Evolutionary conservation across 495 filamentous ascomycete species (phyloP).

Genomic region (Delitschia confertaspora): DNA sequence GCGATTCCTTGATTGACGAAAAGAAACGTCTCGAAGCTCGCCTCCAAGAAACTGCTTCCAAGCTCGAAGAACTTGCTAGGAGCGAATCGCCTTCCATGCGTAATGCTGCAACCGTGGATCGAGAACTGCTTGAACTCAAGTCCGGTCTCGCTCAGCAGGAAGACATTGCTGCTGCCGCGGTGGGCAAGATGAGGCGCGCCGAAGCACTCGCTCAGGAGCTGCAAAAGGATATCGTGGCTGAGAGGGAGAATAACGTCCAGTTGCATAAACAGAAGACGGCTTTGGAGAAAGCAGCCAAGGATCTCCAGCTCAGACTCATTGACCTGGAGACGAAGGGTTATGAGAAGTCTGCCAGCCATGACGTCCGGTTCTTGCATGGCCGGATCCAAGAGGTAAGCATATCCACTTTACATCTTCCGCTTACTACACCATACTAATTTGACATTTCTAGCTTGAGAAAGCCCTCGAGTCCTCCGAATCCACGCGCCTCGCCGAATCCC

Average conservation of each 20-base stretch:
- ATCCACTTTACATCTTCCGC: conserved; percentile 4
- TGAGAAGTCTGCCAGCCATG: conserved; percentile 73
- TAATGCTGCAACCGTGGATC: conserved; percentile 83
- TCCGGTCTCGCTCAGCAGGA: conserved; percentile 84
- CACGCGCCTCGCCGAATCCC: conserved; percentile 66
- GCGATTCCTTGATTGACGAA: conserved; percentile 76
- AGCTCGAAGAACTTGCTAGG: conserved; percentile 82
- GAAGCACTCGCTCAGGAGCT: conserved; percentile 82
- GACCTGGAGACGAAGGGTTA: conserved; percentile 97
- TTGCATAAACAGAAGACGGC: conserved; percentile 88
- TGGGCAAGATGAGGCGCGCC: conserved; percentile 96
- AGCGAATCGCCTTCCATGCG: conserved; percentile 85
- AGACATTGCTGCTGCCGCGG: conserved; percentile 83
- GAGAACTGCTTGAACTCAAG: conserved; percentile 84
- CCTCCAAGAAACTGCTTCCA: conserved; percentile 78
- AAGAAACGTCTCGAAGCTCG: conserved; percentile 83
- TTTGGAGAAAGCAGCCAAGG: conserved; percentile 84
- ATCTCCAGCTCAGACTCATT: conserved; percentile 79
- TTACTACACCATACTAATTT: conserved; percentile 20
- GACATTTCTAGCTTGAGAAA: conserved; percentile 63
- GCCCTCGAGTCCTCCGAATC: conserved; percentile 78
- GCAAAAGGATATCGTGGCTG: conserved; percentile 88
- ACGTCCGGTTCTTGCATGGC: conserved; percentile 90
- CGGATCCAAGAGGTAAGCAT: conserved; percentile 83
- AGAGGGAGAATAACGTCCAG: conserved; percentile 72